Conservation (phyloP, 331 rosid genomes). For the Arachis monticola region DNA sequence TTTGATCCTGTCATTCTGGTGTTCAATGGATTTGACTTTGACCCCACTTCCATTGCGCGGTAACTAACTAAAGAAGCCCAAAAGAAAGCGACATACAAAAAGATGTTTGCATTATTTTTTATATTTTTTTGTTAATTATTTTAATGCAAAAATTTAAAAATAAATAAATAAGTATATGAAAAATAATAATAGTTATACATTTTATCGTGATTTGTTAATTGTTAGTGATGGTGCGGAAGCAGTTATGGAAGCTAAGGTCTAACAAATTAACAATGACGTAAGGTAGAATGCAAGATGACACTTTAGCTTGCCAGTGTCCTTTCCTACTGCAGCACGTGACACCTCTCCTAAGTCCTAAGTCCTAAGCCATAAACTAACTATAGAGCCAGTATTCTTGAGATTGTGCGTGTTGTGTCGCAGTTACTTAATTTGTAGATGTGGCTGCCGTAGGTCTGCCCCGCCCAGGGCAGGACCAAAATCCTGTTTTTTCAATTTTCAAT, state of each 20-base stretch:
- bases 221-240: too few relatives aligned
- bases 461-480: not conserved
- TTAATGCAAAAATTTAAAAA: too few relatives aligned
- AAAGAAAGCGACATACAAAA: too few relatives aligned
- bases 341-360: not conserved
- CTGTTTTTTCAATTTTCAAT: not conserved
- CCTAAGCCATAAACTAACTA: not conserved
- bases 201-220: too few relatives aligned
- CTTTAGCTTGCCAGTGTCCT: not conserved
- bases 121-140: too few relatives aligned
- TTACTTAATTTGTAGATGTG: not conserved
- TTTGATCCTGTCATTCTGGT: too few relatives aligned
- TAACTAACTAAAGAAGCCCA: too few relatives aligned
- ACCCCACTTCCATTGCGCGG: not conserved
- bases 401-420: not conserved
- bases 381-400: not conserved
- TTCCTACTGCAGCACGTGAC: conserved; percentile 8
- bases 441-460: conserved; percentile 1
- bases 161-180: too few relatives aligned
- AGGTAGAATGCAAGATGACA: not conserved
- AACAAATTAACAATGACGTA: not conserved
- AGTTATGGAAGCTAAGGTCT: too few relatives aligned
- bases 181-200: too few relatives aligned
- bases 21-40: not conserved
- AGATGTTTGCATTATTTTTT: too few relatives aligned